Conservation (phyloP, 202 grass and related monocot genomes). For the Dendrocalamus latiflorus region DNA sequence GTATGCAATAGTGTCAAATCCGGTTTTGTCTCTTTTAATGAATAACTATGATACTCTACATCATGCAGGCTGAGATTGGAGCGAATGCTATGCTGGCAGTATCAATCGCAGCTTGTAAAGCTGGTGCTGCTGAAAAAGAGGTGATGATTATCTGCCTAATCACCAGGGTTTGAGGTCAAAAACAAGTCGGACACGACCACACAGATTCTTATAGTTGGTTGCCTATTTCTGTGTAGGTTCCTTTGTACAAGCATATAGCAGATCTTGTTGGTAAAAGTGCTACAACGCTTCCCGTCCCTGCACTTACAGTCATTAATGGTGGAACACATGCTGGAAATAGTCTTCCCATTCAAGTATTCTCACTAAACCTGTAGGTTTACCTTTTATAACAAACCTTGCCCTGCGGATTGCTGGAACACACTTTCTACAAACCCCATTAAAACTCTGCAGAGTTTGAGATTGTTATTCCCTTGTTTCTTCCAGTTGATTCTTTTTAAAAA, state of each 20-base stretch:
- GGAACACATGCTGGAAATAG: constrained; percentile 82
- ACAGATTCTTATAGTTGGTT: constrained; percentile 10
- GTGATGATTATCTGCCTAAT: constrained; percentile 23
- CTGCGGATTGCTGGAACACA: neutral
- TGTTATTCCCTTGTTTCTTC: constrained; percentile 11
- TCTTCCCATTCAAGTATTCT: constrained; percentile 72
- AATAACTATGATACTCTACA: constrained; percentile 7
- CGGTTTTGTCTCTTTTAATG: neutral
- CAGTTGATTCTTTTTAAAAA: neutral
- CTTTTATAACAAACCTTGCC: constrained; percentile 4
- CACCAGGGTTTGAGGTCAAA: neutral
- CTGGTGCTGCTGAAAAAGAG: constrained; percentile 97
- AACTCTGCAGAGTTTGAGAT: neutral
- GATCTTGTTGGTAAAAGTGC: constrained; percentile 87
- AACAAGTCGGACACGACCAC: neutral
- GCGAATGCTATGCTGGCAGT: constrained; percentile 90
- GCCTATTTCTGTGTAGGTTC: constrained; percentile 50
- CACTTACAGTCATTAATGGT: constrained; percentile 85
- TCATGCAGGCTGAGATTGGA: constrained; percentile 68
- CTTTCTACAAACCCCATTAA: neutral
- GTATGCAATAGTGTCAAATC: too few relatives aligned
- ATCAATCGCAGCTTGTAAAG: constrained; percentile 97
- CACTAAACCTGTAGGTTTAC: constrained; percentile 19
- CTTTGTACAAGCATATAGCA: constrained; percentile 93
- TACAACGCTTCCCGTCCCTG: constrained; percentile 72